Evolutionary conservation across 139 green algal species (phyloP).

Genomic region (Volvox reticuliferus): DNA sequence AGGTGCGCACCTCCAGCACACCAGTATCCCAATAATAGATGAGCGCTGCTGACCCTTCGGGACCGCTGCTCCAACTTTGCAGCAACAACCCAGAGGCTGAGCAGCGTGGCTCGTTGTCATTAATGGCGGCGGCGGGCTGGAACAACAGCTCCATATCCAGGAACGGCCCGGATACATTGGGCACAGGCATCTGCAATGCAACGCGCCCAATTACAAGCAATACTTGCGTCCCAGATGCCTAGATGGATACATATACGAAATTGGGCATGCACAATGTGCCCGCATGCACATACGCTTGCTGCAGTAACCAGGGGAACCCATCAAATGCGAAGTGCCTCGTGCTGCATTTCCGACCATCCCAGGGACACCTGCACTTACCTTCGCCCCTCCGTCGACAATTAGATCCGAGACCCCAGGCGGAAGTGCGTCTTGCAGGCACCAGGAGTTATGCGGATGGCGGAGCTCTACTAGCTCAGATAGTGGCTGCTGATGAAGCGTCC

Average conservation of each 20-base stretch:
- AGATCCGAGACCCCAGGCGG: not conserved
- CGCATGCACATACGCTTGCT: too few relatives aligned
- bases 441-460: slow-evolving; percentile 33
- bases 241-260: too few relatives aligned
- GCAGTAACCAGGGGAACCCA: too few relatives aligned
- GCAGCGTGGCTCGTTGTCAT: not conserved
- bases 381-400: slow-evolving; percentile 16
- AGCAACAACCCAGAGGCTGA: slow-evolving; percentile 20
- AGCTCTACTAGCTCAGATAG: slow-evolving; percentile 52
- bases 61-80: slow-evolving; percentile 68
- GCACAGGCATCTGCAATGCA: slow-evolving; percentile 40
- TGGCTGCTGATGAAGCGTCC: slow-evolving; percentile 57
- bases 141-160: slow-evolving; percentile 57
- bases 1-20: slow-evolving; percentile 52
- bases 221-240: too few relatives aligned
- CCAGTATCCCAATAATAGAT: slow-evolving; percentile 80
- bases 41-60: slow-evolving; percentile 80
- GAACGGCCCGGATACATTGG: slow-evolving; percentile 39
- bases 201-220: too few relatives aligned
- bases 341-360: too few relatives aligned
- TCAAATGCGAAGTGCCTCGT: too few relatives aligned
- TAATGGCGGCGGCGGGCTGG: not conserved
- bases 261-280: too few relatives aligned
- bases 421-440: slow-evolving; percentile 38
- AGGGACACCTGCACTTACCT: not conserved